Base-by-base conservation (phyloP, 2,329 filamentous ascomycete genomes). In the Claviceps maximensis region DNA sequence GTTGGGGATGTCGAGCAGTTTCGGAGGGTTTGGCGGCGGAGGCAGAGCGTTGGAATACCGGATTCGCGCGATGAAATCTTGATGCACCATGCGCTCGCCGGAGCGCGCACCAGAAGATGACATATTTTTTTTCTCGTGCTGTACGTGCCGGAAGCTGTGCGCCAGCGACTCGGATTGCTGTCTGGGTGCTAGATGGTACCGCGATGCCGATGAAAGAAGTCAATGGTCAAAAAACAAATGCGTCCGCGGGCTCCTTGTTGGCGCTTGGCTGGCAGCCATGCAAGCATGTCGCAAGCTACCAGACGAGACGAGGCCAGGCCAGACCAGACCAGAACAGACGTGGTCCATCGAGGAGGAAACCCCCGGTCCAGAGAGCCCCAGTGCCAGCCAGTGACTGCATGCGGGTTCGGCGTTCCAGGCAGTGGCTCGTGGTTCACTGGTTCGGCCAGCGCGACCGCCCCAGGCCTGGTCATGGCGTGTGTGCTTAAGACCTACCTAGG, bases 41-140 rank as follows among this genome's bases (percentile, higher is more conserved):
- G 93, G 93, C 17, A 98, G 83, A 61, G 89, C 85, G 80, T 98
- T 98, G 64, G 89, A 89, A 69, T 94, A 98, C 69, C 93, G 83
- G 64, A 96, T 88, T 62, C 90, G 86, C 58, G 90, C 91, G 66
- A 98, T 95, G 71, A 96, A 97, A 71, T 98, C 93, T 72, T 98
- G 93, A 66, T 95, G 89, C 62, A 83, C 75, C 63, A 80, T 75
- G 67, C 80, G 77, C 68, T 80, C 77, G 66, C 76, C 74, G 58
- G 68, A 64, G 60, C 70, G 70, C 60, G 64, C 59, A 56, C 60
- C 63, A 19, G 65, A 62, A 54, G 67, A 66, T 48, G 66, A 63
- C 66, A 68, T 68, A 25, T 53, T 7, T 58, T 29, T 53, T 7
- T 58, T 55, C 45, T 25, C 27, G 40, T 17, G 55, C 46, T 27